Conservation (phyloP, 1,284 basidiomycete species). For the Heterobasidion parviporum region DNA sequence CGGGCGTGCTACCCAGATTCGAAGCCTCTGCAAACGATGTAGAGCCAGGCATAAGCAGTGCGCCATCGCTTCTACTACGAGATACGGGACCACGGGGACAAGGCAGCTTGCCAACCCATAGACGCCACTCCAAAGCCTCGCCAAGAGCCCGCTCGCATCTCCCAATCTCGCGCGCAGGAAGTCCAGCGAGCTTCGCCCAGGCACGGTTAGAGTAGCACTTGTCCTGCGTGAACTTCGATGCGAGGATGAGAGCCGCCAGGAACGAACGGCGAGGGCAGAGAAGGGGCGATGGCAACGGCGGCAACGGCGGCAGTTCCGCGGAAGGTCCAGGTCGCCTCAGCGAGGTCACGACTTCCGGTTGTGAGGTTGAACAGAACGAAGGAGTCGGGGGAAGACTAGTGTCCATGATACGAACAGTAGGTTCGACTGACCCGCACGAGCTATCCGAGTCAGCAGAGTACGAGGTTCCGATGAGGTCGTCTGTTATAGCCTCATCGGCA, state of each 20-base stretch:
- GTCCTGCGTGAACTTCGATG: slow-evolving; percentile 90
- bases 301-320: slow-evolving; percentile 22
- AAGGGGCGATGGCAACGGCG: slow-evolving; percentile 66
- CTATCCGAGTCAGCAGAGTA: slow-evolving; percentile 1
- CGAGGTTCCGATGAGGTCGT: slow-evolving; percentile 13
- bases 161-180: slow-evolving; percentile 70
- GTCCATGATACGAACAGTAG: slow-evolving; percentile 32
- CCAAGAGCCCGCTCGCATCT: slow-evolving; percentile 76
- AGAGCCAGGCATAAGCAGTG: background rate
- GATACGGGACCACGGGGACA: background rate
- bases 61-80: slow-evolving; percentile 8
- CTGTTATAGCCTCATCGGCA: slow-evolving; percentile 8
- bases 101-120: slow-evolving; percentile 68
- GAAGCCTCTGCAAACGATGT: background rate
- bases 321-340: slow-evolving; percentile 5
- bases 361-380: slow-evolving; percentile 1
- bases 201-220: slow-evolving; percentile 88
- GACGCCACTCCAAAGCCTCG: slow-evolving; percentile 71
- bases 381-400: slow-evolving; percentile 7
- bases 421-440: background rate
- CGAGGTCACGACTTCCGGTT: background rate
- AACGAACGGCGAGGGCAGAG: slow-evolving; percentile 85
- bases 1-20: background rate
- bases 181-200: slow-evolving; percentile 82
- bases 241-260: slow-evolving; percentile 80